Base-by-base conservation (phyloP, 768 basidiomycete genomes). In the Mycena filopes region DNA sequence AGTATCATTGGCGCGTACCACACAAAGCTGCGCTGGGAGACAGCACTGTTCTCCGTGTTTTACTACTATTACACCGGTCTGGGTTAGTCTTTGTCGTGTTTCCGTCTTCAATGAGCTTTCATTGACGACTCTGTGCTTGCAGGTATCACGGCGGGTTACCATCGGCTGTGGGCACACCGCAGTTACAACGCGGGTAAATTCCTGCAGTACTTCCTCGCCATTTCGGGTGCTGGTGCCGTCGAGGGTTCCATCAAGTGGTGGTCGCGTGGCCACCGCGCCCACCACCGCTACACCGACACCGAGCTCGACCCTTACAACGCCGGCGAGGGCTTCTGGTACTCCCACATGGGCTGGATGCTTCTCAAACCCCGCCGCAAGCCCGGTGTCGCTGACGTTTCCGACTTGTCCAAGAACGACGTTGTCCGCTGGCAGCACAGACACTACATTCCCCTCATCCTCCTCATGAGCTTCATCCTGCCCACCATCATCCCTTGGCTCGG, bases 171-270 rank as follows among this genome's bases (percentile, higher is more conserved):
- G 96, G 94, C 98, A 12, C 98, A 99, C 74, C 89, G 98, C 60
- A 86, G 94, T 0, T 99, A 97, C 78, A 98, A 98, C 74, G 98
- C 97, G 40, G 89, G 92, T 4, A 84, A 84, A 63, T 90, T 93
- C 18, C 80, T 99, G 15, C 91, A 98, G 76, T 98, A 95, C 74
- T 80, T 87, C 68, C 87, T 98, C 50, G 94, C 96, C 26, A 72
- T 92, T 21, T 85, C 89, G 12, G 98, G 97, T 54, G 90, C 95
- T 2, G 97, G 98, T 50, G 96, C 97, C 6, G 92, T 97, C 49
- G 88, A 99, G 75, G 97, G 97, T 11, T 98, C 96, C 23, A 97
- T 99, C 81, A 93, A 94, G 77, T 99, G 98, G 98, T 99, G 98
- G 98, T 91, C 91, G 23, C 88, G 98, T 55, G 96, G 96, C 50